Conservation (phyloP, 805 yeast species). For the Middelhovenomyces tepae region DNA sequence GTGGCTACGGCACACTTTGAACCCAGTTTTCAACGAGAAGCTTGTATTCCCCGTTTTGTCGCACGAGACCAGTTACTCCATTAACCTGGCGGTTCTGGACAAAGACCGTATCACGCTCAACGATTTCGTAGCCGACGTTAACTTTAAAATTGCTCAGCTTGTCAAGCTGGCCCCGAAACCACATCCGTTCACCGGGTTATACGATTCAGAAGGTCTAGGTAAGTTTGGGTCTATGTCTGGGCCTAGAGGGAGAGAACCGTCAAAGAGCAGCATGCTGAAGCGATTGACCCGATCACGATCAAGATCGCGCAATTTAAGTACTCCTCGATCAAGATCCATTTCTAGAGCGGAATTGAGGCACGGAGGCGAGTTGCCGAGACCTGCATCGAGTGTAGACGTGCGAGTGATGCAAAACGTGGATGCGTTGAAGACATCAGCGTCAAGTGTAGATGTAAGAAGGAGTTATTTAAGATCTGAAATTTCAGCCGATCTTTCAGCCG, state of each 20-base stretch:
- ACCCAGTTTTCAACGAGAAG: slow-evolving; percentile 75
- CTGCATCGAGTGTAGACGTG: neutral
- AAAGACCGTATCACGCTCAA: slow-evolving; percentile 76
- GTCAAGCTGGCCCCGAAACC: slow-evolving; percentile 26
- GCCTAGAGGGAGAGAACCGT: neutral
- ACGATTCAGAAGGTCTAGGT: slow-evolving; percentile 15
- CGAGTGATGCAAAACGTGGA: no score
- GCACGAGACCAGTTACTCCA: slow-evolving; percentile 54
- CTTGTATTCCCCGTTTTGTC: slow-evolving; percentile 68
- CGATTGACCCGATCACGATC: no score
- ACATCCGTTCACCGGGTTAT: slow-evolving; percentile 29
- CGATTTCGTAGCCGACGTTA: slow-evolving; percentile 67
- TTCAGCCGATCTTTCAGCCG: neutral
- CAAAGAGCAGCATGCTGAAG: no score
- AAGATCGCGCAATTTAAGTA: no score
- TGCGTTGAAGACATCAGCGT: neutral
- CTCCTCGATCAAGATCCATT: neutral
- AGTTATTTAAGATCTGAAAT: neutral
- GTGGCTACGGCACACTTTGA: slow-evolving; percentile 70
- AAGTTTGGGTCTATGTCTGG: neutral
- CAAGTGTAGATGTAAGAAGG: no score
- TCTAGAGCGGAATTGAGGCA: neutral
- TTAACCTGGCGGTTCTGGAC: slow-evolving; percentile 70
- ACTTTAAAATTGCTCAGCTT: slow-evolving; percentile 47
- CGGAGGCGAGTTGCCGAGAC: neutral